These are phyloP conservation scores for Talaromyces sp. DNA, from an alignment of 2,329 filamentous ascomycete species.

Conservation along the genomic window DNA sequence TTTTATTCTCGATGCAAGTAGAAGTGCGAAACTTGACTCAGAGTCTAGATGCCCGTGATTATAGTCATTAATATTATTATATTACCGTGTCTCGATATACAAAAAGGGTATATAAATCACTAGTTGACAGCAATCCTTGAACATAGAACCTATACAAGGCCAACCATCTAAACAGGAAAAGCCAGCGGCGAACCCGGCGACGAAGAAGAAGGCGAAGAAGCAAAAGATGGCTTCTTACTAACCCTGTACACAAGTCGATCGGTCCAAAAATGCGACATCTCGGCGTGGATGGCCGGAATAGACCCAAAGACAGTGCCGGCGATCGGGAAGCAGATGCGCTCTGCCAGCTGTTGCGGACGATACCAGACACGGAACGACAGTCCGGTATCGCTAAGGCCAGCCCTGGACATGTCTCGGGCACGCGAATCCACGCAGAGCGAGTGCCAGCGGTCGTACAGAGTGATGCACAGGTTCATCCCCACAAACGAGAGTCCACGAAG, in stretches of 20 bases:
- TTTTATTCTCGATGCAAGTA: too few species aligned
- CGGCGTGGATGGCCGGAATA: slow-evolving; percentile 63
- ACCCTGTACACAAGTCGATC: slow-evolving; percentile 66
- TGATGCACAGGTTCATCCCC: slow-evolving; percentile 59
- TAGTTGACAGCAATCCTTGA: too few species aligned
- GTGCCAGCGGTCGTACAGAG: slow-evolving; percentile 66
- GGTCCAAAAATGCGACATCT: slow-evolving; percentile 67
- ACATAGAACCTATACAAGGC: background rate
- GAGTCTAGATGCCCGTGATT: too few species aligned
- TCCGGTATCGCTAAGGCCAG: slow-evolving; percentile 57
- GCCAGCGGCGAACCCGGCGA: background rate
- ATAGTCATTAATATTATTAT: background rate
- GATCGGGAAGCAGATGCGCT: slow-evolving; percentile 63
- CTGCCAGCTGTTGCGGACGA: slow-evolving; percentile 55
- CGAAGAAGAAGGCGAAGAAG: background rate
- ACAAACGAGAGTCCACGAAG: slow-evolving; percentile 60
- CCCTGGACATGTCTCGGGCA: slow-evolving; percentile 62
- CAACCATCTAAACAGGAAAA: background rate
- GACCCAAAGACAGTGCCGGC: slow-evolving; percentile 65
- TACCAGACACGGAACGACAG: slow-evolving; percentile 57
- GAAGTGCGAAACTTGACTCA: too few species aligned
- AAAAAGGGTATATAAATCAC: background rate
- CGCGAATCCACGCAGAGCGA: slow-evolving; percentile 56
- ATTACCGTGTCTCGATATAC: background rate
- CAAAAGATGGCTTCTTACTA: slow-evolving; percentile 58